Evolutionary conservation across 2,329 filamentous ascomycete genomes (phyloP), one percentile per base, ranked within the genome.

Genomic region (Dothistroma septosporum): DNA sequence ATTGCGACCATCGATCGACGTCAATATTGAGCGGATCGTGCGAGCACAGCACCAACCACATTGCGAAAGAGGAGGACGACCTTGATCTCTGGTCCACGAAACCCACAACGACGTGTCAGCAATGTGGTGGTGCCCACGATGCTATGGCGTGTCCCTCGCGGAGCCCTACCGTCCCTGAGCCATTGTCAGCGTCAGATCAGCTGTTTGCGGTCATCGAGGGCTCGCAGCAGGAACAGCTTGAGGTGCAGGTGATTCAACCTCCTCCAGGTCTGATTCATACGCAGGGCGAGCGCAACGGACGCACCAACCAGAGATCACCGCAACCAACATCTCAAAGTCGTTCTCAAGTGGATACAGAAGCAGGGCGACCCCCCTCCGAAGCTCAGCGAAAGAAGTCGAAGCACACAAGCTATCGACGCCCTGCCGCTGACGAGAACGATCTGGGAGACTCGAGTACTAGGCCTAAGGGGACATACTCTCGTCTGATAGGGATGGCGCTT

Each of bases 401-500:
- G 22, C 46, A 32, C 2, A 19, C 55, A 28, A 41, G 22, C 37
- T 44, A 55, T 11, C 48, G 32, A 10, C 31, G n/a, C 22, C 28
- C 41, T 14, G 35, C 46, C 28, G 31, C n/a, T 6, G 55, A 60
- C 14, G 37, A 54, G 9, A 35, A 58, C 32, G 67, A 68, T 47
- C 60, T 70, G 7, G 69, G 69, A 5, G 46, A 68, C 47, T 68
- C 64, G 2, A 46, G 47, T 22, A 31, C 50, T 1, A 65, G 70
- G n/a, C 67, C 70, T 9, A 55, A 61, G 24, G 55, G 59, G 12
- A 66, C 66, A 10, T 68, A 67, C 53, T 32, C 37, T 2, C 62
- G 64, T 6, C 63, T 74, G 6, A 66, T 72, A 14, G 66, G 64
- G 2, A 71, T 74, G 70, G 73, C 73, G 14, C 37, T 75, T 19